These are phyloP conservation scores for Paraconiothyrium brasiliense DNA, from an alignment of 2,329 filamentous ascomycete genomes.

Conservation along the genomic window DNA sequence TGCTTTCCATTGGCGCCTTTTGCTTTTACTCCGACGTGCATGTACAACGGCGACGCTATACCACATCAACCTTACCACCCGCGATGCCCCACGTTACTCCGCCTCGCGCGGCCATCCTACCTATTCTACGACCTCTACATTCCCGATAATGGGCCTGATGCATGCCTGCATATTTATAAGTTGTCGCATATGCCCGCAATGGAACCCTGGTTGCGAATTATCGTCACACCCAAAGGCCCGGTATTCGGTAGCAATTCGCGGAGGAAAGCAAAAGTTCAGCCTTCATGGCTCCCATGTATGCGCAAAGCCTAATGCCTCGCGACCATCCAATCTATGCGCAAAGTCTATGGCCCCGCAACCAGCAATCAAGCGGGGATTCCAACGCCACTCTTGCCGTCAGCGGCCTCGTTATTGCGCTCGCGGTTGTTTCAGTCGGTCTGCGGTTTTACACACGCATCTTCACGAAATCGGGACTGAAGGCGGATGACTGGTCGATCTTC, in stretches of 20 bases:
- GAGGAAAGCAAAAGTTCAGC: background rate
- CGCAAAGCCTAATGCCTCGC: background rate
- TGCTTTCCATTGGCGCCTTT: background rate
- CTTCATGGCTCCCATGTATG: background rate
- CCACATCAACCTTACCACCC: background rate
- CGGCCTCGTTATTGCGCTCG: conserved; percentile 11
- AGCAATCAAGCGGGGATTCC: background rate
- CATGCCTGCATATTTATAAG: conserved; percentile 2
- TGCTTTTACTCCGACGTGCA: background rate
- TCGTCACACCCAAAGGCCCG: background rate
- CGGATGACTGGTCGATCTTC: conserved; percentile 13
- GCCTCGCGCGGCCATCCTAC: conserved; percentile 8
- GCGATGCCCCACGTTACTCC: conserved; percentile 7
- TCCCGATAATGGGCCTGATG: background rate
- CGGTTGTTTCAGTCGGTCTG: conserved; percentile 6
- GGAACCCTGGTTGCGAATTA: background rate
- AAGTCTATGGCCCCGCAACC: background rate
- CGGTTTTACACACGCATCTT: conserved; percentile 13
- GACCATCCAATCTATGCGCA: background rate
- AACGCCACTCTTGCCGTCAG: conserved; percentile 13
- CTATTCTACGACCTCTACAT: conserved; percentile 5
- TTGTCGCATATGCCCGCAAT: background rate
- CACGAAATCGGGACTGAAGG: conserved; percentile 9
- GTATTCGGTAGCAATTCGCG: background rate
- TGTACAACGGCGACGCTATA: conserved; percentile 3